Conservation (phyloP, 768 basidiomycete species). For the Imleria badia region DNA sequence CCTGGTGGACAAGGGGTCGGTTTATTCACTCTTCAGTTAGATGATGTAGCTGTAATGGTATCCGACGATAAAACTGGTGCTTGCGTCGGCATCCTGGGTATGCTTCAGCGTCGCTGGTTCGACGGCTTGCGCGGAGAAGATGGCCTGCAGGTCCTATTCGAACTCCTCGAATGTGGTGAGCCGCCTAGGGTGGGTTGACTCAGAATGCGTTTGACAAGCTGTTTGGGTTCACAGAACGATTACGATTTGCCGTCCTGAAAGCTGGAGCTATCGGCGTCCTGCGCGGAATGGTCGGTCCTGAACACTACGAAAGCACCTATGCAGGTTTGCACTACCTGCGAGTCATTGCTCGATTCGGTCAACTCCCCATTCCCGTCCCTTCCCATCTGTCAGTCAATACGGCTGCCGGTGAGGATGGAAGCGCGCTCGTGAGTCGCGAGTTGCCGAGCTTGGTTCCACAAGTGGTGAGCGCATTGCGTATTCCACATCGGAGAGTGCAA, state of each 20-base stretch:
- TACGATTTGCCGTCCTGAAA: constrained; percentile 17
- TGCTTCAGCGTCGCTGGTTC: constrained; percentile 30
- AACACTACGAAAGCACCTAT: constrained; percentile 4
- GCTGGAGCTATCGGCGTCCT: constrained; percentile 13
- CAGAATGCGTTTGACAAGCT: background rate
- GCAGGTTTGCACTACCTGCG: constrained; percentile 28
- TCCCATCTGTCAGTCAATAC: background rate
- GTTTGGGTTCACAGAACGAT: constrained; percentile 4
- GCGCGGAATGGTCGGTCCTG: constrained; percentile 14
- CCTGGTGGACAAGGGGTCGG: background rate
- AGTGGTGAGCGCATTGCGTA: constrained; percentile 16
- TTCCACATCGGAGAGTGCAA: constrained; percentile 18
- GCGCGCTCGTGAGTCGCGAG: background rate
- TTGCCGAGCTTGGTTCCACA: constrained; percentile 4
- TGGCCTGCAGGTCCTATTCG: constrained; percentile 17
- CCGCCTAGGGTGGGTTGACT: background rate
- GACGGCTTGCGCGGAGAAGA: constrained; percentile 29
- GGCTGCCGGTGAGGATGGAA: constrained; percentile 5
- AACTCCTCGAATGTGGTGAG: constrained; percentile 24
- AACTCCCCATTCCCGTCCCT: background rate
- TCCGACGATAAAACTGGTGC: constrained; percentile 3
- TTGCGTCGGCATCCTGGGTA: constrained; percentile 10
- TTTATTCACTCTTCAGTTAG: constrained; percentile 7
- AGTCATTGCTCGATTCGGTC: constrained; percentile 19
- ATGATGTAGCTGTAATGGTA: constrained; percentile 13